Evolutionary conservation across 345 rosid species (phyloP).

Genomic region (Arabidopsis suecica): DNA sequence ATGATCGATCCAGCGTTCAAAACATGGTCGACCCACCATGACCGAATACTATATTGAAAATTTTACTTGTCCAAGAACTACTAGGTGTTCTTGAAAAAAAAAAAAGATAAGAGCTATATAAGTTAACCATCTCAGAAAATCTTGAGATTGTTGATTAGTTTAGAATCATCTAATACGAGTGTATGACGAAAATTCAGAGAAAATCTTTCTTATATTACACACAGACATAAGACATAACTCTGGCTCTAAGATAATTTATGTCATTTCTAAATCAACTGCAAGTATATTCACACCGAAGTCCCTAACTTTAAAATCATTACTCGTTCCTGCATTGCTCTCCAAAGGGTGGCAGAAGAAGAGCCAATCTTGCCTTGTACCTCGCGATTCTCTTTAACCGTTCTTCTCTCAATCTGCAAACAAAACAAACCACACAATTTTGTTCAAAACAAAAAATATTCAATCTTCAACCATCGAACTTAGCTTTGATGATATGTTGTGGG

Average conservation of each 20-base stretch:
- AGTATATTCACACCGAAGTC: slow-evolving; percentile 34
- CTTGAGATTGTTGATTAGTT: slow-evolving; percentile 11
- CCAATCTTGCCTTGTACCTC: slow-evolving; percentile 82
- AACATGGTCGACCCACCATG: too few relatives aligned
- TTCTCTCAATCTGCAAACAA: slow-evolving; percentile 64
- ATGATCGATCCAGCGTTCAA: background rate
- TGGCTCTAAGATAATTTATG: slow-evolving; percentile 24
- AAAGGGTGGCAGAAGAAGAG: slow-evolving; percentile 85
- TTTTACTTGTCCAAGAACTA: too few relatives aligned
- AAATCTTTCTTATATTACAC: background rate
- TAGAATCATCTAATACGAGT: background rate
- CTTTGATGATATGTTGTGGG: slow-evolving; percentile 12
- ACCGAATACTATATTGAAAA: too few relatives aligned
- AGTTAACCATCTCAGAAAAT: slow-evolving; percentile 9
- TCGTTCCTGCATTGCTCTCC: slow-evolving; percentile 70
- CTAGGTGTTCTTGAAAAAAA: too few relatives aligned
- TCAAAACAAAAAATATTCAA: background rate
- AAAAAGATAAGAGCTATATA: background rate
- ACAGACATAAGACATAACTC: background rate
- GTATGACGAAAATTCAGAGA: background rate
- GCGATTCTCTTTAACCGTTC: slow-evolving; percentile 74
- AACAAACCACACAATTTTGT: slow-evolving; percentile 12
- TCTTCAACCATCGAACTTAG: slow-evolving; percentile 15
- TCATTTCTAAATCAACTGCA: slow-evolving; percentile 16
- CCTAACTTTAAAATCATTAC: slow-evolving; percentile 14